Conservation (phyloP, 2,329 filamentous ascomycete genomes). For the Talaromyces sp. region DNA sequence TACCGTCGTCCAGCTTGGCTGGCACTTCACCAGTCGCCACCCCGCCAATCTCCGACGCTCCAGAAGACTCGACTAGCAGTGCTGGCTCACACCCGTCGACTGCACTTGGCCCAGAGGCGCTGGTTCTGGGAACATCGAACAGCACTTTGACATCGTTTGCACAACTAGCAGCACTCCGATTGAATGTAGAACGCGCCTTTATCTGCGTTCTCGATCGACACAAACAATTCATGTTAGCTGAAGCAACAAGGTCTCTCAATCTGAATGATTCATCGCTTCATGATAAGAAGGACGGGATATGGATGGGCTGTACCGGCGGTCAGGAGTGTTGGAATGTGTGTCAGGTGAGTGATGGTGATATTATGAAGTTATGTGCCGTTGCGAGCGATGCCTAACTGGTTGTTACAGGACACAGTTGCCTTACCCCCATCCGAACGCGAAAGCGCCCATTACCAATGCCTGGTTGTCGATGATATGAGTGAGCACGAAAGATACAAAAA, state of each 20-base stretch:
- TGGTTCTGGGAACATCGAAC: constrained; percentile 37
- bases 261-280: constrained; percentile 38
- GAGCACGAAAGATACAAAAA: constrained; percentile 43
- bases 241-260: constrained; percentile 49
- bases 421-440: constrained; percentile 31
- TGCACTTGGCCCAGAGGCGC: constrained; percentile 23
- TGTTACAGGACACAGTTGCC: constrained; percentile 37
- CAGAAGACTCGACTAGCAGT: constrained; percentile 11
- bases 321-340: constrained; percentile 39
- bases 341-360: constrained; percentile 30
- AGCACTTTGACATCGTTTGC: constrained; percentile 40
- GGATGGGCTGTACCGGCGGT: constrained; percentile 35
- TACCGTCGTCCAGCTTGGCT: constrained; percentile 11
- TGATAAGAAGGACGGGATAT: constrained; percentile 36
- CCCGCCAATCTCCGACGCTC: constrained; percentile 13
- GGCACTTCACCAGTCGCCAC: constrained; percentile 8
- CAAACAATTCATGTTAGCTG: constrained; percentile 55
- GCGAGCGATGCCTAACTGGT: constrained; percentile 4
- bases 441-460: constrained; percentile 28
- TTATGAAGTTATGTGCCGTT: not conserved
- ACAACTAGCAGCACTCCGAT: constrained; percentile 37
- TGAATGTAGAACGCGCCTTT: constrained; percentile 42
- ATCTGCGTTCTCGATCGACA: constrained; percentile 52
- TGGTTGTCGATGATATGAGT: constrained; percentile 44
- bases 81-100: constrained; percentile 17